Evolutionary conservation across 108 stramenopile genomes (phyloP).

Genomic region (Aurantiochytrium sp.): DNA sequence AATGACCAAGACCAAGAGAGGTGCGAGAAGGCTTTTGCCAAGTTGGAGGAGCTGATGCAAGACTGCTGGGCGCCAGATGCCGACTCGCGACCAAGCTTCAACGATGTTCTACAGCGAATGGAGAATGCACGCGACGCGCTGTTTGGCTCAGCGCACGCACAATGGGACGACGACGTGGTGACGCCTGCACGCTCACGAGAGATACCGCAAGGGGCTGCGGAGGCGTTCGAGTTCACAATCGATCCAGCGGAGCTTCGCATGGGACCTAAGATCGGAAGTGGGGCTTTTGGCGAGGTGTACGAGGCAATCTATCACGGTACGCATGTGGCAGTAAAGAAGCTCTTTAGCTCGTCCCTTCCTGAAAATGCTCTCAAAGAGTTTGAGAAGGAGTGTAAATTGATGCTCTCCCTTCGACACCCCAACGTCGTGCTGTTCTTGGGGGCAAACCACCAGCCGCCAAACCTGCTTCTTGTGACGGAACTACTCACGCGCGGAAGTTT

Average conservation of each 20-base stretch:
- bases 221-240: not conserved
- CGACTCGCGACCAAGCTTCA: not conserved
- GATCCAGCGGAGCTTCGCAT: not conserved
- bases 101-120: not conserved
- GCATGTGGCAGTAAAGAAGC: not conserved
- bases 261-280: not conserved
- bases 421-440: constrained; percentile 40
- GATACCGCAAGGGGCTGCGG: too few species aligned
- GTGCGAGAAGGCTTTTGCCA: not conserved
- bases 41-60: not conserved
- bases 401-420: constrained; percentile 34
- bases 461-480: constrained; percentile 34
- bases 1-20: too few species aligned
- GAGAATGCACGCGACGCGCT: not conserved
- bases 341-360: not conserved
- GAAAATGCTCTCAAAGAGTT: not conserved
- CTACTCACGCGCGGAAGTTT: constrained; percentile 18
- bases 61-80: not conserved
- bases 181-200: not conserved
- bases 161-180: not conserved
- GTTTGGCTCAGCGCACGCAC: not conserved
- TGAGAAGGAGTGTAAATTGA: constrained; percentile 25
- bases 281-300: not conserved
- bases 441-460: constrained; percentile 16
- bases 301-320: constrained; percentile 5